Evolutionary conservation across 352 stramenopile species (phyloP), one percentile per base, ranked within the genome.

Genomic region (Aphanomyces euteiches): DNA sequence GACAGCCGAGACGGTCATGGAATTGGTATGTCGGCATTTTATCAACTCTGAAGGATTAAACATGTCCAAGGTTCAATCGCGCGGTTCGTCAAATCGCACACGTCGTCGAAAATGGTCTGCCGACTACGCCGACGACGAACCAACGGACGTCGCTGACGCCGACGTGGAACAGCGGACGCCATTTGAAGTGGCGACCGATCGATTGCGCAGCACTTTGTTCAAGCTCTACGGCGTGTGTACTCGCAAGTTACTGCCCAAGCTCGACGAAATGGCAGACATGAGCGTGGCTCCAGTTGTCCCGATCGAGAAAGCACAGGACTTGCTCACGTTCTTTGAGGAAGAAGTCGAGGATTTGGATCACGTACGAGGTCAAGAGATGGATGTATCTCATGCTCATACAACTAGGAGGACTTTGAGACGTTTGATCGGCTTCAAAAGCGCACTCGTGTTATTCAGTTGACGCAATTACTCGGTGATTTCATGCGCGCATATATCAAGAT

Each of bases 261-360:
- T 92, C 39, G 79, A 90, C 41, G 74, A 76, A 34, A 67, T 89
- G n/a, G 80, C 89, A 56, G 75, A 77, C 0, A 71, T 79, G 45
- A 43, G 38, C n/a, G 28, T 56, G 75, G 78, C 15, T 74, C 83
- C 7, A 6, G 15, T 66, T 3, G 72, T 87, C 8, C 61, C 84
- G 21, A n/a, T 87, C 5, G 61, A 71, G 5, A 61, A 60, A 4
- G 82, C 78, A 0, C 80, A 90, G 56, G 67, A 75, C 28, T 56
- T 88, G 17, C 61, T 90, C 3, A 65, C 38, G 37, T 84, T 90
- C 50, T 92, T 92, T 60, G 78, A 84, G 34, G 77, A 82, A 2
- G 84, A 90, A 64, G 84, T 92, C 0, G 82, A 90, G 61, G 78
- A 86, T 37, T 65, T 92, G 47, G 80, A 88, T 15, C n/a, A 75